A percentile compares a stretch with the other conserved stretches of the same genome.
phyloP scores from a whole-genome alignment of 2,329 filamentous ascomycete species.

The Sclerotinia sclerotiorum region DNA sequence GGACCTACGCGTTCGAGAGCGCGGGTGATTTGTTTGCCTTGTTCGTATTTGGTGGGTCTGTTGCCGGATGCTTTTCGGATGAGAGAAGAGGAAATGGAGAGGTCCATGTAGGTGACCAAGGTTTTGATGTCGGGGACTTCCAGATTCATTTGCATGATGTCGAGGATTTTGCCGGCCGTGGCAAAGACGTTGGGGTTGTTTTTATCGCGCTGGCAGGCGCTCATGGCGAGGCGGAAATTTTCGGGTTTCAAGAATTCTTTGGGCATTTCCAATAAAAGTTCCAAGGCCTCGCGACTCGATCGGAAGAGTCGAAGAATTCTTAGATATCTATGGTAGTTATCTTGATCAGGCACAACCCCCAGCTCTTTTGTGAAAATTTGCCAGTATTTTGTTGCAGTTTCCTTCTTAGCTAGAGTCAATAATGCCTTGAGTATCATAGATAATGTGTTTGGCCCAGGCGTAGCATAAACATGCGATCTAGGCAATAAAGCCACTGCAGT shows the following conservation, averaged over 20 bases:
- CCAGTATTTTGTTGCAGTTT: conserved; percentile 77
- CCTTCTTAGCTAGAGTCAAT: conserved; percentile 57
- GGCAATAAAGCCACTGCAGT: conserved; percentile 5
- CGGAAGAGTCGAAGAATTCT: conserved; percentile 64
- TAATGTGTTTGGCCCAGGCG: conserved; percentile 59
- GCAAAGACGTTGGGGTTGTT: conserved; percentile 69
- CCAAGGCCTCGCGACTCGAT: conserved; percentile 60
- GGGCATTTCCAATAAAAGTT: conserved; percentile 59
- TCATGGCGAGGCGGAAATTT: conserved; percentile 72
- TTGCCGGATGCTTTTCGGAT: conserved; percentile 44
- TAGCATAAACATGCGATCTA: conserved; percentile 41
- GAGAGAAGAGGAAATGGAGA: conserved; percentile 45
- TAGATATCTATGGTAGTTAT: conserved; percentile 70
- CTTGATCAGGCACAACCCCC: conserved; percentile 66
- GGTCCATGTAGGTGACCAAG: conserved; percentile 56
- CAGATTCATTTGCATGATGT: conserved; percentile 55
- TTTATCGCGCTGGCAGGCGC: conserved; percentile 71
- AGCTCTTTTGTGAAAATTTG: conserved; percentile 62
- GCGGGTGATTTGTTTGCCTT: conserved; percentile 49
- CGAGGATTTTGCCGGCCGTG: conserved; percentile 64
- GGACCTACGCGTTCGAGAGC: conserved; percentile 50
- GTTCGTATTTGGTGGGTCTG: conserved; percentile 28
- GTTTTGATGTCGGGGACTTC: conserved; percentile 51
- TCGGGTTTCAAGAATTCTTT: conserved; percentile 46
- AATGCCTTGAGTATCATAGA: conserved; percentile 68